These are phyloP conservation scores for Trematosphaeria pertusa DNA, from an alignment of 2,329 filamentous ascomycete genomes.

Conservation along the genomic window DNA sequence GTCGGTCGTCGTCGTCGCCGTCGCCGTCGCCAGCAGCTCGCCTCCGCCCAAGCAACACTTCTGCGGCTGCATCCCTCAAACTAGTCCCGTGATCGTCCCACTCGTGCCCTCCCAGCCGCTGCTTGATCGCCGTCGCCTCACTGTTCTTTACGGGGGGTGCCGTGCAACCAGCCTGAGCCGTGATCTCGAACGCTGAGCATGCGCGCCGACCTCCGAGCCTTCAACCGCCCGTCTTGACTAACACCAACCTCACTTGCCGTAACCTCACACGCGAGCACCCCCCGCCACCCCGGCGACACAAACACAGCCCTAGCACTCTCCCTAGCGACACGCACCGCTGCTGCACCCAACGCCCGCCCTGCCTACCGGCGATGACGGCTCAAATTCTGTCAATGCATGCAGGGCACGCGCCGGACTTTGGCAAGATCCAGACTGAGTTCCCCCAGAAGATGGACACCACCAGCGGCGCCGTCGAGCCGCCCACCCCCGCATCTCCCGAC, in stretches of 20 bases:
- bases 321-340: constrained; percentile 23
- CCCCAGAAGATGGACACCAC: constrained; percentile 44
- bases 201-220: constrained; percentile 24
- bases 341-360: constrained; percentile 13
- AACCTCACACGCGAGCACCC: constrained; percentile 23
- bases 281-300: constrained; percentile 25
- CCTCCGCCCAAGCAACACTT: constrained; percentile 4
- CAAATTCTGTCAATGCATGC: constrained; percentile 49
- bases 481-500: constrained; percentile 43
- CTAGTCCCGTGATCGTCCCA: constrained; percentile 17
- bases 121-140: constrained; percentile 6
- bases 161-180: not conserved
- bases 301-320: constrained; percentile 16
- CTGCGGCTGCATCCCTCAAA: not conserved
- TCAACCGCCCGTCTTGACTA: constrained; percentile 20
- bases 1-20: no score
- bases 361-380: constrained; percentile 41
- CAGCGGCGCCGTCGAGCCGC: constrained; percentile 34
- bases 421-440: constrained; percentile 41
- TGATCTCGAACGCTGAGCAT: constrained; percentile 19
- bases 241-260: constrained; percentile 12
- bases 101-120: not conserved
- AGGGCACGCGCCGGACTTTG: constrained; percentile 44
- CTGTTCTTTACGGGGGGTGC: constrained; percentile 7
- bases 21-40: constrained; percentile 1